A percentile compares a stretch with the other conserved stretches of the same genome.
Evolutionary conservation across 176 grass and related monocot species (phyloP).

Genomic region (Stipa capillata): DNA sequence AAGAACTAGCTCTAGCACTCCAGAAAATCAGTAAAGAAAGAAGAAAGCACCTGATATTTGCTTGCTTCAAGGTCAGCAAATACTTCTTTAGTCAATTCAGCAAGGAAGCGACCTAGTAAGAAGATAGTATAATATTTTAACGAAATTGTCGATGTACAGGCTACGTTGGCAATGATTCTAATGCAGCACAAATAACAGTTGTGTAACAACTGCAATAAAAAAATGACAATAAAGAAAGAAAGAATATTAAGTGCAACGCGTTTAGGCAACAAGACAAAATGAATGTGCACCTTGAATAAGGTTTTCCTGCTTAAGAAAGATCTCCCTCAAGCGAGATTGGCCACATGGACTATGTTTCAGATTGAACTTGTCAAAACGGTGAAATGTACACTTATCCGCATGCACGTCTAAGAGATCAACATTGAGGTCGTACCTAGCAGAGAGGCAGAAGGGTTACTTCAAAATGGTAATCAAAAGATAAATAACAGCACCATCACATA

Average conservation of each 20-base stretch:
- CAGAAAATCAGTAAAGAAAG: not conserved
- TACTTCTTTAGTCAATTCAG: conserved; percentile 85
- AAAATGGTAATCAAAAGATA: not conserved
- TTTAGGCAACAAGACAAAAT: conserved; percentile 3
- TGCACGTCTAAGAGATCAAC: conserved; percentile 96
- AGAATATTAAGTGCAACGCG: not conserved
- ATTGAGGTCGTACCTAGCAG: conserved; percentile 85
- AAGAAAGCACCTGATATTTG: conserved; percentile 80
- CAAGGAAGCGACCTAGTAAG: conserved; percentile 71
- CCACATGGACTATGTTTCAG: conserved; percentile 95
- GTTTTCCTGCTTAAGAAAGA: conserved; percentile 95
- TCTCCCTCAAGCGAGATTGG: conserved; percentile 86
- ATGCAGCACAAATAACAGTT: not conserved
- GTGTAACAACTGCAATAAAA: not conserved
- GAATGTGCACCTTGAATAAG: conserved; percentile 76
- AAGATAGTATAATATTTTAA: not conserved
- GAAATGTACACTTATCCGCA: conserved; percentile 98
- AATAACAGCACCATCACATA: not conserved
- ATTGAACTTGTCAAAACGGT: conserved; percentile 98
- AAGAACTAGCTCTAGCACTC: not conserved
- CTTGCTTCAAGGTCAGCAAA: conserved; percentile 89
- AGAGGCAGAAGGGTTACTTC: not conserved
- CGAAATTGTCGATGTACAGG: not conserved
- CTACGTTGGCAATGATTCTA: not conserved
- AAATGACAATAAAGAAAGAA: not conserved